Evolutionary conservation across 176 grass and related monocot genomes (phyloP).

Genomic region (Avena sativa): DNA sequence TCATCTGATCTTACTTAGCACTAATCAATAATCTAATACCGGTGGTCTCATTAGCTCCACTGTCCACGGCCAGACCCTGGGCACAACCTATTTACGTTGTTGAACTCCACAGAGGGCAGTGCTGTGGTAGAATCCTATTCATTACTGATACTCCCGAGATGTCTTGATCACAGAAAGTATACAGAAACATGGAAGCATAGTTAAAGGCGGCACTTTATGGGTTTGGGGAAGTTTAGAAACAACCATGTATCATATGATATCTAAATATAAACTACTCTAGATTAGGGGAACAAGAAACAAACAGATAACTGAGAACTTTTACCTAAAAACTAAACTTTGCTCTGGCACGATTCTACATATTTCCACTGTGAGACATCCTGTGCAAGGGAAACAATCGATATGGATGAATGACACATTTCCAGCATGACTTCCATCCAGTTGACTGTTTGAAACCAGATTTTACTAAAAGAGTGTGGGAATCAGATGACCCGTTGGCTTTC

Average conservation of each 20-base stretch:
- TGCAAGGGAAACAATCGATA: not conserved
- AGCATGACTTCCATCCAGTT: not conserved
- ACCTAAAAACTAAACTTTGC: not conserved
- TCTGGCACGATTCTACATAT: constrained; percentile 15
- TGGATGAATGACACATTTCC: constrained; percentile 17
- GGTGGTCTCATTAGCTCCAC: not conserved
- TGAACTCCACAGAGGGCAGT: not conserved
- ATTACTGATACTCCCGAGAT: not conserved
- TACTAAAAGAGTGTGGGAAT: constrained; percentile 16
- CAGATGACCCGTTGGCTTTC: constrained; percentile 3
- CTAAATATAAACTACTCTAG: not conserved
- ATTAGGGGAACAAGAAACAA: not conserved
- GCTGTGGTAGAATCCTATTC: not conserved
- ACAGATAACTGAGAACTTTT: not conserved
- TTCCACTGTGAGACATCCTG: not conserved
- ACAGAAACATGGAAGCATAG: constrained; percentile 25
- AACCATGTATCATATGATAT: not conserved
- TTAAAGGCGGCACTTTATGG: constrained; percentile 5
- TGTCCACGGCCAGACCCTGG: constrained; percentile 6
- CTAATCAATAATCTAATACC: not conserved
- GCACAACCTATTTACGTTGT: not conserved
- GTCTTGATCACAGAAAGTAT: constrained; percentile 14
- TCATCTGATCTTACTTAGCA: constrained; percentile 16
- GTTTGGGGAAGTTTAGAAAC: constrained; percentile 8
- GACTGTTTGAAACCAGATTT: not conserved